Evolutionary conservation across 2,329 filamentous ascomycete genomes (phyloP), one percentile per base, ranked within the genome.

Genomic region (Penicillium verrucosum): DNA sequence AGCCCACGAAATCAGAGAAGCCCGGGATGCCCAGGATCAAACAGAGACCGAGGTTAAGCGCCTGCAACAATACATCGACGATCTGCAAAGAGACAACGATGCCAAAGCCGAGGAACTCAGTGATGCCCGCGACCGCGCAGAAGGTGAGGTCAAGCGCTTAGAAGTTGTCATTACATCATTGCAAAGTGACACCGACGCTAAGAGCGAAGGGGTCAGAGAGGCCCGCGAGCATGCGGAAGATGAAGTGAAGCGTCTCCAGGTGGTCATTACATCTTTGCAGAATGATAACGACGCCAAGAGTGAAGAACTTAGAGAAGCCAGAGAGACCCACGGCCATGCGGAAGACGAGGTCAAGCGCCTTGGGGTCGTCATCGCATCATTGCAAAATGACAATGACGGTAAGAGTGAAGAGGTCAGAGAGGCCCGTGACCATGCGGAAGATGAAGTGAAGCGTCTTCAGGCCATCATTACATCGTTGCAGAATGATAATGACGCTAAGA

Each of bases 31-130:
- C 4, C 62, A 64, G 8, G 68, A 69, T 27, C 47, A 63, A 27
- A 57, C 59, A 16, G 59, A 58, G 40, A 40, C 32, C 12, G 61
- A 68, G 56, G 48, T 66, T 14, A 57, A 56, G 23, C 56, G 53
- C 4, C 43, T 68, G 27, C 76, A 80, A 47, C 79, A 82, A 14
- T 81, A 86, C 65, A 71, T 89, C 5, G 79, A 83, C 36, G 71
- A 69, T 12, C 62, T 70, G 2, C 64, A 71, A 34, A 60, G 61
- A 16, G 60, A 74, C 27, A 64, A 72, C 2, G 63, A 65, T 2
- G 43, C 69, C 65, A 12, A 54, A 27, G 32, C 21, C 0, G n/a
- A 30, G 25, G 56, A 60, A 36, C 54, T 57, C 12, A 50, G 50
- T 27, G 58, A 61, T 48, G 59, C 62, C 30, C 62, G 62, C 2